phyloP scores from a whole-genome alignment of 1,139 yeast genomes.

The Kluyveromyces sp. region DNA sequence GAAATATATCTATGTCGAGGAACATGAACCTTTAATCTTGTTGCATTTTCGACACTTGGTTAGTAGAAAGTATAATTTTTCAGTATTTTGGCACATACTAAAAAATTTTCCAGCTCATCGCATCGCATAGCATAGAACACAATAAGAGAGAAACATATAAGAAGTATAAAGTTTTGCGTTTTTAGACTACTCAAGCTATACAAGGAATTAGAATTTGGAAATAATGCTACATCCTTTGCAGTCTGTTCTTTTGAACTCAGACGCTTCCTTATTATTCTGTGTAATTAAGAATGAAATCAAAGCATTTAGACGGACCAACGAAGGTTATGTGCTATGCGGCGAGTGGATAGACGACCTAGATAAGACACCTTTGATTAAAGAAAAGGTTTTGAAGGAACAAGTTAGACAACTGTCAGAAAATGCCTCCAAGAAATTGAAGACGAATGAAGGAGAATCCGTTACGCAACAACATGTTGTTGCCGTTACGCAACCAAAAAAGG shows the following conservation, averaged over 20 bases:
- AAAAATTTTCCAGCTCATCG: slow-evolving; percentile 5
- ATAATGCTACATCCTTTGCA: slow-evolving; percentile 67
- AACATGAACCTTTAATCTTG: no score
- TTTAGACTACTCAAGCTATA: no score
- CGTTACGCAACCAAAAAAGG: slow-evolving; percentile 28
- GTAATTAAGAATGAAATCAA: slow-evolving; percentile 51
- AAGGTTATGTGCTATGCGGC: slow-evolving; percentile 34
- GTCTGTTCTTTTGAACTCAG: slow-evolving; percentile 37
- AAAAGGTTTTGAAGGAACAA: slow-evolving; percentile 41
- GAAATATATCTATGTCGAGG: no score
- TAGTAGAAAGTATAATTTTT: no score
- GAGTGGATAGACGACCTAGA: slow-evolving; percentile 55
- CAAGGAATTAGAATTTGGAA: background rate
- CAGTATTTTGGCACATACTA: background rate
- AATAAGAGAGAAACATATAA: no score
- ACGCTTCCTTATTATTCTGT: slow-evolving; percentile 44
- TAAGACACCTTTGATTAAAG: slow-evolving; percentile 33
- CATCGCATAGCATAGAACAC: background rate
- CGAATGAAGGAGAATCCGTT: slow-evolving; percentile 26
- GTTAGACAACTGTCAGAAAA: slow-evolving; percentile 30
- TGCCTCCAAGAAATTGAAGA: slow-evolving; percentile 31
- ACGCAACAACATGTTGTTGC: background rate
- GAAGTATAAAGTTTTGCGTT: no score
- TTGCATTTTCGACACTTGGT: no score
- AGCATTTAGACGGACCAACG: slow-evolving; percentile 37